Evolutionary conservation across 176 grass and related monocot genomes (phyloP).

Genomic region (Puya raimondii): DNA sequence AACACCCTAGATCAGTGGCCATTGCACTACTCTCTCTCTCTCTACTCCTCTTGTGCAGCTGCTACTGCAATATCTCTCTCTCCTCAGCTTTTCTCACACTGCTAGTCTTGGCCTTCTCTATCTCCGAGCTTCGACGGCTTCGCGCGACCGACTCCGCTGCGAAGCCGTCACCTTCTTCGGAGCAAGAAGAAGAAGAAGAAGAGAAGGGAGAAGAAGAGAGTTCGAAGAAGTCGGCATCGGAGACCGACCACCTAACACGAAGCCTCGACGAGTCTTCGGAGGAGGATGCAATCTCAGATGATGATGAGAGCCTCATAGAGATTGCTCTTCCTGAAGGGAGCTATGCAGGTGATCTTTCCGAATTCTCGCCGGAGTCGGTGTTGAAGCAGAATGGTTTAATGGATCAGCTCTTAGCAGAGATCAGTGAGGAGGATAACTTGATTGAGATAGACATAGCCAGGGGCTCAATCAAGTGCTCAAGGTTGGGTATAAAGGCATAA

Average conservation of each 20-base stretch:
- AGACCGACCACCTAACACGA: neutral
- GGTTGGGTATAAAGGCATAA: constrained; percentile 3
- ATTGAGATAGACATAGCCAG: constrained; percentile 17
- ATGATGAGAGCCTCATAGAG: constrained; percentile 25
- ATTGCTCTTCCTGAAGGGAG: constrained; percentile 12
- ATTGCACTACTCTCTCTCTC: constrained; percentile 11
- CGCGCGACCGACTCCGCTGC: neutral
- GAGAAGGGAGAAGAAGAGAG: neutral
- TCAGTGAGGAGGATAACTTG: constrained; percentile 18
- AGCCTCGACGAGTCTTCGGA: neutral
- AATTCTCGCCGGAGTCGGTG: neutral
- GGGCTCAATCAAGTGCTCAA: constrained; percentile 12
- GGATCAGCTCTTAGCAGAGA: constrained; percentile 11
- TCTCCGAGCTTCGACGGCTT: neutral
- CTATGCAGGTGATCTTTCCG: neutral
- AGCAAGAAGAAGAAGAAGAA: neutral
- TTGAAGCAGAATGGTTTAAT: constrained; percentile 6
- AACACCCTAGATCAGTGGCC: neutral
- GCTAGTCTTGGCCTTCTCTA: neutral
- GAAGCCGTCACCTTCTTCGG: neutral
- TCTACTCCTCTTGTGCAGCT: constrained; percentile 7
- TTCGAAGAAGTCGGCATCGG: neutral
- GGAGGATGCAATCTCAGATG: constrained; percentile 7
- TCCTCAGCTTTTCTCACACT: constrained; percentile 7
- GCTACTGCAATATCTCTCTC: neutral